Conservation (phyloP, 202 grass and related monocot species). For the Saccharum hybrid region DNA sequence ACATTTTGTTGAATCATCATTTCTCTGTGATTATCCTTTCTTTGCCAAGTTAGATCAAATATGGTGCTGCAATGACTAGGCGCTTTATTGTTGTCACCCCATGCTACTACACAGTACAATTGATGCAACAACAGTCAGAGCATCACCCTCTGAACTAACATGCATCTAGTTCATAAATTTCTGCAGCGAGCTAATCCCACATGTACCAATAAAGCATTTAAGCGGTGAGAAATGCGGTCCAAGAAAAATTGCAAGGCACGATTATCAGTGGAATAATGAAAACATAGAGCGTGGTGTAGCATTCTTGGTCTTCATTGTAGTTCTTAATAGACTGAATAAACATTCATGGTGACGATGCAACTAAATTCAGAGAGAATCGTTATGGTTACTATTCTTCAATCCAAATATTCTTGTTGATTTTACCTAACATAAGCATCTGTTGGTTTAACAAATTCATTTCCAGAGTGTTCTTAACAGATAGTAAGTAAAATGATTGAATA, state of each 20-base stretch:
- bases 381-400: background rate
- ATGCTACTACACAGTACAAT: background rate
- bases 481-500: background rate
- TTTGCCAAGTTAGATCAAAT: background rate
- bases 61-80: background rate
- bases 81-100: background rate
- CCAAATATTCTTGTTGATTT: background rate
- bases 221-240: background rate
- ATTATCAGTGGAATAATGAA: background rate
- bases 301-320: background rate
- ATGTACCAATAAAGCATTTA: background rate
- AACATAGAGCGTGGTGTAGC: background rate
- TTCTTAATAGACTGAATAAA: background rate
- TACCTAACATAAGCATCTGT: background rate
- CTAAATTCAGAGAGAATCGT: background rate
- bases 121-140: background rate
- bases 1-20: background rate
- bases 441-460: background rate
- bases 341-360: background rate
- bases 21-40: background rate
- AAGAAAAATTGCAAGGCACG: background rate
- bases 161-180: constrained; percentile 9
- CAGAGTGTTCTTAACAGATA: background rate
- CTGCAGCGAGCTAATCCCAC: background rate
- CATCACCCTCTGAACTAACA: background rate